Conservation (phyloP, 2,329 filamentous ascomycete genomes). For the Penicillium paneum region DNA sequence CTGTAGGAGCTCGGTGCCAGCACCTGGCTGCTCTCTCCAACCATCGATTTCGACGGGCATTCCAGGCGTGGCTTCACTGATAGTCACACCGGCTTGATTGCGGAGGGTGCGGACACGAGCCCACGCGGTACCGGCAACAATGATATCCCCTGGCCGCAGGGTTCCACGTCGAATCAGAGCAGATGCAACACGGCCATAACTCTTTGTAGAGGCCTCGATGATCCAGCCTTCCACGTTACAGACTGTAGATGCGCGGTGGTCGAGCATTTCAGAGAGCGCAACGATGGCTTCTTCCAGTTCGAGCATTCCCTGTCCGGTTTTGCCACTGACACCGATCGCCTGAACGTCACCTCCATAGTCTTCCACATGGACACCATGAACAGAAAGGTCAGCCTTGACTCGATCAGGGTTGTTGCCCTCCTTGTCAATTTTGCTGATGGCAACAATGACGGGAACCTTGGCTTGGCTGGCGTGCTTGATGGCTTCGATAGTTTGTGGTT, state of each 20-base stretch:
- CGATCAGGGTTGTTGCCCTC: constrained; percentile 73
- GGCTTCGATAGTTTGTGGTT: constrained; percentile 93
- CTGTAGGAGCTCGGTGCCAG: constrained; percentile 84
- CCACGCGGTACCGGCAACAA: constrained; percentile 87
- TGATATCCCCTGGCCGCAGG: constrained; percentile 71
- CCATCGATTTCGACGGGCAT: constrained; percentile 90
- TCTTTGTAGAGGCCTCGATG: constrained; percentile 85
- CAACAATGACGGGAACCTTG: constrained; percentile 92
- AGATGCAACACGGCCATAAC: constrained; percentile 79
- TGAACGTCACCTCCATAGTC: constrained; percentile 94
- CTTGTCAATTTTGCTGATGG: constrained; percentile 96
- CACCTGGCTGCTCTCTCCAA: constrained; percentile 84
- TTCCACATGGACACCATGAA: constrained; percentile 84
- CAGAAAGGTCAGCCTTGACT: constrained; percentile 82
- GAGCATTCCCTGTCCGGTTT: constrained; percentile 86
- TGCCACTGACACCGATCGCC: constrained; percentile 85
- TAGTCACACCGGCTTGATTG: constrained; percentile 74
- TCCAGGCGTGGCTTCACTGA: constrained; percentile 75
- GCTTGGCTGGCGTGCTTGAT: constrained; percentile 87
- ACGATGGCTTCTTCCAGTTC: constrained; percentile 89
- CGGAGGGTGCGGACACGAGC: constrained; percentile 77
- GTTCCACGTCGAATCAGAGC: constrained; percentile 86
- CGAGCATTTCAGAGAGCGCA: constrained; percentile 81
- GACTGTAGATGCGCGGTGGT: constrained; percentile 75
- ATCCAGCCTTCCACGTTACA: constrained; percentile 89